phyloP scores from a whole-genome alignment of 805 yeast genomes.

The Metschnikowia kunwiensis region DNA sequence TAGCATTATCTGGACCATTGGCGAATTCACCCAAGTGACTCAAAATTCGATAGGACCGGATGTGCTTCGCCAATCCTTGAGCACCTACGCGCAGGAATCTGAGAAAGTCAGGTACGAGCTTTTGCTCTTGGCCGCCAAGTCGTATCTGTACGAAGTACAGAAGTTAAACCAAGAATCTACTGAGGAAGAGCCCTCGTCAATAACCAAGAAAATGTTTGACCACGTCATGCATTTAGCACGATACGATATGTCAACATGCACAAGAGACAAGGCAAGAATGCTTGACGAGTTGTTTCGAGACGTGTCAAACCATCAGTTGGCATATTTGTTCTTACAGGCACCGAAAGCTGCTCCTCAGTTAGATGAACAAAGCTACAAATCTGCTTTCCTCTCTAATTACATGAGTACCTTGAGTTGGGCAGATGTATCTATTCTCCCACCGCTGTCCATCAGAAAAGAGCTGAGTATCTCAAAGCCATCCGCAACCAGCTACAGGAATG shows the following conservation, averaged over 20 bases:
- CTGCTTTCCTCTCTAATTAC: conserved; percentile 14
- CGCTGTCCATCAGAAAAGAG: conserved; percentile 31
- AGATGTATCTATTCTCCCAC: conserved; percentile 28
- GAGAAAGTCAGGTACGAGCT: conserved; percentile 66
- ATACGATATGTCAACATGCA: conserved; percentile 72
- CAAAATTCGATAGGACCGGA: conserved; percentile 63
- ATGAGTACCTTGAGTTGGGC: conserved; percentile 47
- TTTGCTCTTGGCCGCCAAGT: conserved; percentile 69
- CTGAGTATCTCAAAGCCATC: conserved; percentile 1
- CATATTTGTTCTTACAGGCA: conserved; percentile 68
- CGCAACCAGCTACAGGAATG: neutral
- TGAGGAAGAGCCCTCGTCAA: conserved; percentile 2
- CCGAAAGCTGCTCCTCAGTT: conserved; percentile 62
- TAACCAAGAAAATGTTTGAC: conserved; percentile 52
- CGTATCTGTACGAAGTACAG: conserved; percentile 31
- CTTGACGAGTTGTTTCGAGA: conserved; percentile 56
- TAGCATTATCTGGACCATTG: conserved; percentile 85
- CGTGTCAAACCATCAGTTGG: conserved; percentile 49
- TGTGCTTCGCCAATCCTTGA: conserved; percentile 57
- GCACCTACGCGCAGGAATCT: conserved; percentile 51
- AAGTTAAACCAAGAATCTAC: conserved; percentile 13
- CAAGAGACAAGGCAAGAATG: conserved; percentile 82
- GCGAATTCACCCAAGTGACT: conserved; percentile 59
- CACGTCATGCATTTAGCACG: conserved; percentile 61
- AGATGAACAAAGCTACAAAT: neutral